A percentile compares a stretch with the other conserved stretches of the same genome.
Conservation (phyloP, 75 land plant genomes). For the Ceratopteris richardii region DNA sequence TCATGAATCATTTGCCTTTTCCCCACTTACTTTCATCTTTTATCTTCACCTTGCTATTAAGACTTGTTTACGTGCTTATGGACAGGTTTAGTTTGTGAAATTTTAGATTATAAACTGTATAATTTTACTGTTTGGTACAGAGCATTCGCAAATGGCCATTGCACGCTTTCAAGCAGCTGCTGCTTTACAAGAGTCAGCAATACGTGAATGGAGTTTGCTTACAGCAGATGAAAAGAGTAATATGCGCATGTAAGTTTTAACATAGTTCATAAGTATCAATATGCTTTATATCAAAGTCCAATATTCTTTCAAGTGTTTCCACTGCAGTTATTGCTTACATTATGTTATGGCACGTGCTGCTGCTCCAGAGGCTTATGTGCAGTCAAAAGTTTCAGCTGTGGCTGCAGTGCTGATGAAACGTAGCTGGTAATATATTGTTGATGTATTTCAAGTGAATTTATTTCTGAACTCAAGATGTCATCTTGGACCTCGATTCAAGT, state of each 20-base stretch:
- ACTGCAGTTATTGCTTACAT: conserved; percentile 67
- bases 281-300: too few species aligned
- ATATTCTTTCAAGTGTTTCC: too few species aligned
- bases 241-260: conserved; percentile 51
- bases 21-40: too few species aligned
- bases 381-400: conserved; percentile 76
- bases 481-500: too few species aligned
- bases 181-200: conserved; percentile 79
- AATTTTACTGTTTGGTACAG: conserved; percentile 24
- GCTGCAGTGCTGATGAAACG: conserved; percentile 83
- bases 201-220: conserved; percentile 84
- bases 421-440: conserved; percentile 52
- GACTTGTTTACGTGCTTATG: too few species aligned
- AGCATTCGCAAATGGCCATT: conserved; percentile 72
- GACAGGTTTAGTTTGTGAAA: too few species aligned
- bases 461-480: too few species aligned
- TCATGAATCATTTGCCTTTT: too few species aligned
- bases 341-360: conserved; percentile 72
- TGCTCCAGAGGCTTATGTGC: conserved; percentile 84
- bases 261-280: too few species aligned
- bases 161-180: conserved; percentile 95
- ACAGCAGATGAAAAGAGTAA: conserved; percentile 54
- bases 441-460: too few species aligned
- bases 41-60: too few species aligned
- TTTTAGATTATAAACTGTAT: too few species aligned